phyloP scores from a whole-genome alignment of 83 land plant species.

The Larix sibirica region DNA sequence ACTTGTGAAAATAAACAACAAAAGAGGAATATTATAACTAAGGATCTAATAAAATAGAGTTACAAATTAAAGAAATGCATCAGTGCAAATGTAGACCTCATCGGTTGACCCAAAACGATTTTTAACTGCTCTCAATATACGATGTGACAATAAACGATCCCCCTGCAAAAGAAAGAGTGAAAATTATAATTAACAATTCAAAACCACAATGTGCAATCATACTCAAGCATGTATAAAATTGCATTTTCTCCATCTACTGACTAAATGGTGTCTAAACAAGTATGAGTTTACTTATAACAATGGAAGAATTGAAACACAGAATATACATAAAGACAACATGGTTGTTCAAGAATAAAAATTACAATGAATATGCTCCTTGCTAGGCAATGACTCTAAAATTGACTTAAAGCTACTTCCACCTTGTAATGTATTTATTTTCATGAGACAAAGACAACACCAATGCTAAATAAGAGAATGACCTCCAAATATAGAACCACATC shows the following conservation, averaged over 20 bases:
- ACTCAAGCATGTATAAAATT: too few relatives aligned
- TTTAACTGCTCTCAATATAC: constrained; percentile 84
- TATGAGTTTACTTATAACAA: too few relatives aligned
- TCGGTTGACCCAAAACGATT: constrained; percentile 98
- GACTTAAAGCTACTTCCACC: neutral
- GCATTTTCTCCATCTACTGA: too few relatives aligned
- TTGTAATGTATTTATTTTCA: neutral
- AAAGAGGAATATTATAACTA: too few relatives aligned
- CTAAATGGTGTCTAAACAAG: too few relatives aligned
- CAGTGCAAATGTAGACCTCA: constrained; percentile 52
- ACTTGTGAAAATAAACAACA: too few relatives aligned
- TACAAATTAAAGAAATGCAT: too few relatives aligned
- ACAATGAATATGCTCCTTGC: neutral
- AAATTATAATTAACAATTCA: neutral
- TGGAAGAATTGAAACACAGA: too few relatives aligned
- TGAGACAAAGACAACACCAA: neutral
- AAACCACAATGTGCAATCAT: too few relatives aligned
- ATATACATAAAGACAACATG: too few relatives aligned
- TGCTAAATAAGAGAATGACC: constrained; percentile 27
- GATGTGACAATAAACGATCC: constrained; percentile 76
- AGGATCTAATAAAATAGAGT: too few relatives aligned
- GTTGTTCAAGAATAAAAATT: too few relatives aligned
- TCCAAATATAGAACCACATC: constrained; percentile 95
- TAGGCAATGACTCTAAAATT: neutral
- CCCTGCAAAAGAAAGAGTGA: constrained; percentile 54